These are phyloP conservation scores for Aquanectria penicillioides DNA, from an alignment of 2,329 filamentous ascomycete species.

Conservation along the genomic window DNA sequence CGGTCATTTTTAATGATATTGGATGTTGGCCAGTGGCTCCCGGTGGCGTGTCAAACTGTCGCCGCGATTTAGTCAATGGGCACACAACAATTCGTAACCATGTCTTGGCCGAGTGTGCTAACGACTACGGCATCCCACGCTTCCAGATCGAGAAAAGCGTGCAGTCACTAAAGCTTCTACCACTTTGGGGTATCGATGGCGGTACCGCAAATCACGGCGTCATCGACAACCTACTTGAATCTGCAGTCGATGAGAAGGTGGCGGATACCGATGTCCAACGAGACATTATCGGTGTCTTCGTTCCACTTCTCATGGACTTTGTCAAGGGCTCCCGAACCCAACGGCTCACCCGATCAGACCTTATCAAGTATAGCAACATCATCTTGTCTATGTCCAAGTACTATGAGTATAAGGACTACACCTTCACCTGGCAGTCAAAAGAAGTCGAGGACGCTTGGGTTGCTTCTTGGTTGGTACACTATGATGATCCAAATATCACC, in stretches of 20 bases:
- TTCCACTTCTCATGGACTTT: slow-evolving; percentile 30
- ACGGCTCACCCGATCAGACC: slow-evolving; percentile 21
- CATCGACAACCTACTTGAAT: slow-evolving; percentile 29
- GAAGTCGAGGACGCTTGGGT: slow-evolving; percentile 25
- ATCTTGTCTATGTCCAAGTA: slow-evolving; percentile 32
- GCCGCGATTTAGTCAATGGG: slow-evolving; percentile 33
- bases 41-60: slow-evolving; percentile 32
- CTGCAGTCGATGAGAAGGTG: slow-evolving; percentile 31
- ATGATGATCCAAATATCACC: slow-evolving; percentile 28
- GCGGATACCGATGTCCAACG: slow-evolving; percentile 20
- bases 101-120: slow-evolving; percentile 31
- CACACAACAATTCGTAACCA: slow-evolving; percentile 33
- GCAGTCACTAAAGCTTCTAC: slow-evolving; percentile 29
- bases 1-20: slow-evolving; percentile 32
- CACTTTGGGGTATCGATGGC: slow-evolving; percentile 32
- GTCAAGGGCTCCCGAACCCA: slow-evolving; percentile 31
- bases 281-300: slow-evolving; percentile 21
- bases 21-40: slow-evolving; percentile 33
- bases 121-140: slow-evolving; percentile 31
- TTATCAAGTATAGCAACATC: slow-evolving; percentile 30
- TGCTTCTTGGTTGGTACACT: slow-evolving; percentile 24
- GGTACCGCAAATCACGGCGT: slow-evolving; percentile 32
- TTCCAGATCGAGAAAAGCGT: slow-evolving; percentile 35
- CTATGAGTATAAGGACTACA: slow-evolving; percentile 32
- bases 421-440: slow-evolving; percentile 29